phyloP scores from a whole-genome alignment of 192 early-diverging fungal species.

The Thoreauomyces humboldtii region DNA sequence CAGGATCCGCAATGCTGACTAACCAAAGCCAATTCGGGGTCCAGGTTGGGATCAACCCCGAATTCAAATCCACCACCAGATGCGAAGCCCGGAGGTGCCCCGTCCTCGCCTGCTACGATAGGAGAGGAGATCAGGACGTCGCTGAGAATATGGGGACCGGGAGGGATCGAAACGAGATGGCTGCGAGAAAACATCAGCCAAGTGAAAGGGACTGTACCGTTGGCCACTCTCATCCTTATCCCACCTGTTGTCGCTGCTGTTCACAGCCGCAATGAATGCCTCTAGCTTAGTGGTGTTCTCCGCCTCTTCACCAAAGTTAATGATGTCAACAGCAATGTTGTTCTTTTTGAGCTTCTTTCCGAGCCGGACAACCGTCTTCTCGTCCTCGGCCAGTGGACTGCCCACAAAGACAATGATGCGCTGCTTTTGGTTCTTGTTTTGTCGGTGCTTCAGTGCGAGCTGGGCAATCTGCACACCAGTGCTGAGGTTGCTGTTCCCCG shows the following conservation, averaged over 20 bases:
- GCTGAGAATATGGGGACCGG: conserved; percentile 88
- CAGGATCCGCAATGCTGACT: background rate
- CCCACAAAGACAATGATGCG: conserved; percentile 92
- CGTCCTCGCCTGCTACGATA: conserved; percentile 83
- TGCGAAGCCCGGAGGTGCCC: conserved; percentile 65
- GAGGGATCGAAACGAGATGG: conserved; percentile 88
- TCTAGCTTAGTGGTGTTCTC: conserved; percentile 87
- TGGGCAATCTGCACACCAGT: conserved; percentile 96
- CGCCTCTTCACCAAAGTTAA: conserved; percentile 93
- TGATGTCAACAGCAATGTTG: conserved; percentile 89
- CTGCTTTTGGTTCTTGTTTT: conserved; percentile 94
- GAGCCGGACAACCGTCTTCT: conserved; percentile 73
- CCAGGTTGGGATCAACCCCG: conserved; percentile 90
- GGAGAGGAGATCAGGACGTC: conserved; percentile 84
- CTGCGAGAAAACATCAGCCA: conserved; percentile 34
- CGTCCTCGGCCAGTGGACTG: conserved; percentile 80
- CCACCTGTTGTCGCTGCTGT: conserved; percentile 88
- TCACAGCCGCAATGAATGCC: conserved; percentile 86
- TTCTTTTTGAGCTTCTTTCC: conserved; percentile 99
- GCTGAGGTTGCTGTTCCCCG: conserved; percentile 72
- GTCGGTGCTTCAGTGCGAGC: conserved; percentile 93
- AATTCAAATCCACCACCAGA: conserved; percentile 78
- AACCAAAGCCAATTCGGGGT: conserved; percentile 89
- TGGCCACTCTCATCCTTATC: background rate
- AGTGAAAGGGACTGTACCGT: conserved; percentile 3